phyloP scores from a whole-genome alignment of 768 basidiomycete species.

The Tricholomella constricta region DNA sequence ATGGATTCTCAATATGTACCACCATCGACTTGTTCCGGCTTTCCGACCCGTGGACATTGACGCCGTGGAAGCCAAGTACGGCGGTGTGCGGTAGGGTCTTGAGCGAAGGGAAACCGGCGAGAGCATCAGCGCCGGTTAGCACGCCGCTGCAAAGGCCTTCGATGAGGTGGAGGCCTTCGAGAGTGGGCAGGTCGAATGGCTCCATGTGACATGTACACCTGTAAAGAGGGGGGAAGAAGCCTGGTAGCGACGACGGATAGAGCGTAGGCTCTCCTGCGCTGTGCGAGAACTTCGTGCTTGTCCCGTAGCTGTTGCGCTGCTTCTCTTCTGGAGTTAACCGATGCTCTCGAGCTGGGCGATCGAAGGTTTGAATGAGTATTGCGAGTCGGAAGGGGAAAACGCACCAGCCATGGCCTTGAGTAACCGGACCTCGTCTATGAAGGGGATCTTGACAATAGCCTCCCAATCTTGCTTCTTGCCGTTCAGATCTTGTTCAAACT shows the following conservation, averaged over 20 bases:
- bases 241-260: constrained; percentile 92
- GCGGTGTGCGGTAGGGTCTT: constrained; percentile 84
- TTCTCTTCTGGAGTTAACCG: constrained; percentile 77
- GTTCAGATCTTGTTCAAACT: constrained; percentile 93
- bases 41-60: constrained; percentile 92
- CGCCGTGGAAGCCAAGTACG: constrained; percentile 79
- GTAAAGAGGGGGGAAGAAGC: constrained; percentile 89
- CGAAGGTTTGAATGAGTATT: not conserved
- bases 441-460: constrained; percentile 97
- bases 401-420: constrained; percentile 81
- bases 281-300: constrained; percentile 79
- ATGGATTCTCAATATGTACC: constrained; percentile 76
- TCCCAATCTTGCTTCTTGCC: constrained; percentile 99
- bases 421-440: constrained; percentile 83
- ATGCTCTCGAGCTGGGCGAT: constrained; percentile 66
- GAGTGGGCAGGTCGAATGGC: constrained; percentile 84
- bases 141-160: constrained; percentile 90
- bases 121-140: constrained; percentile 76
- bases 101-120: constrained; percentile 96
- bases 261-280: constrained; percentile 59
- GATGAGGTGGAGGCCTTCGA: constrained; percentile 82
- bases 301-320: constrained; percentile 73
- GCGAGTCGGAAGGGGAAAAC: constrained; percentile 31
- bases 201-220: constrained; percentile 81
- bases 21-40: constrained; percentile 94